Evolutionary conservation across 768 basidiomycete genomes (phyloP).

Genomic region (Tulasnella sp.): DNA sequence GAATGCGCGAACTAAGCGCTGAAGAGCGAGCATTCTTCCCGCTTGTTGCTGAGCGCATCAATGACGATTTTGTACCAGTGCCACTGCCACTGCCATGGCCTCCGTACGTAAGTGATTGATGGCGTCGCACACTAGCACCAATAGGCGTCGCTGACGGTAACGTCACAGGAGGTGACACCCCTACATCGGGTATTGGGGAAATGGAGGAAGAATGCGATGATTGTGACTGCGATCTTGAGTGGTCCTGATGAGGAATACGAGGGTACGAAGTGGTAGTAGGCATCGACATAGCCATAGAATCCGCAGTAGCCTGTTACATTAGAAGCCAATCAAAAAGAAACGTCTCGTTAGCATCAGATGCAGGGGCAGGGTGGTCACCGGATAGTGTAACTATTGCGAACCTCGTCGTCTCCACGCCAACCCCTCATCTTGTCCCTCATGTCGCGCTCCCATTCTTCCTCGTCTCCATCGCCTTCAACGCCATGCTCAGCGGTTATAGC

Average conservation of each 20-base stretch:
- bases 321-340: slow-evolving; percentile 17
- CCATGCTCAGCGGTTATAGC: slow-evolving; percentile 53
- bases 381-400: slow-evolving; percentile 23
- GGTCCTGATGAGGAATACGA: slow-evolving; percentile 49
- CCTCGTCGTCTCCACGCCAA: slow-evolving; percentile 46
- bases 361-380: background rate
- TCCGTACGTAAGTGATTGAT: slow-evolving; percentile 56
- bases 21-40: slow-evolving; percentile 55
- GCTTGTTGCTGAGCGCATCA: slow-evolving; percentile 26
- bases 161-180: background rate
- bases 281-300: slow-evolving; percentile 20
- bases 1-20: background rate
- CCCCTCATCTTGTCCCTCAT: slow-evolving; percentile 41
- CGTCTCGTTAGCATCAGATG: slow-evolving; percentile 6
- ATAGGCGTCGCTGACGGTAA: slow-evolving; percentile 25
- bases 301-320: slow-evolving; percentile 21
- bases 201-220: slow-evolving; percentile 57
- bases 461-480: slow-evolving; percentile 57
- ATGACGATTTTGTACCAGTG: slow-evolving; percentile 34
- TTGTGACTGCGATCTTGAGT: slow-evolving; percentile 38
- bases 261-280: slow-evolving; percentile 34
- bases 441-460: slow-evolving; percentile 74
- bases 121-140: slow-evolving; percentile 51
- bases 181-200: slow-evolving; percentile 24
- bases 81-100: slow-evolving; percentile 40